Conservation (phyloP, 441 rosid genomes). For the Omphalea diandra region DNA sequence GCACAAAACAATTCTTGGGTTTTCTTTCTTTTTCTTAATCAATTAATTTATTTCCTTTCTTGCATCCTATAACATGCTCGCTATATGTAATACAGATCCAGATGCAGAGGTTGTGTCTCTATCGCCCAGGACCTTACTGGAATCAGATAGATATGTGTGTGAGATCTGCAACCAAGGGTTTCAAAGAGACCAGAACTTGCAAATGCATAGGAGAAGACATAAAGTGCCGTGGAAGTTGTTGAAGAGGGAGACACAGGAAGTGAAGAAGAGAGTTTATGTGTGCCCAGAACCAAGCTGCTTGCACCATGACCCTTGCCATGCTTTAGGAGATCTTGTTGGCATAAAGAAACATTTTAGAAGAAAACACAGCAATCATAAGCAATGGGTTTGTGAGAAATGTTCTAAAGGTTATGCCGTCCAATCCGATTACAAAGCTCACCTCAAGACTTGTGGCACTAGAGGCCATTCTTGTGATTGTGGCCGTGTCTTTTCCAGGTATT, state of each 20-base stretch:
- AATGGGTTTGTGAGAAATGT: conserved; percentile 91
- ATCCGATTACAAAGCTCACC: conserved; percentile 96
- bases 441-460: conserved; percentile 93
- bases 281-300: conserved; percentile 90
- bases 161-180: conserved; percentile 98
- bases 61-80: neutral
- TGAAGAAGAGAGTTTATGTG: conserved; percentile 81
- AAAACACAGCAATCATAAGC: conserved; percentile 87
- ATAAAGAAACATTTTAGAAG: conserved; percentile 88
- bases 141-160: conserved; percentile 81
- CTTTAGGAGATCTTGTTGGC: conserved; percentile 94
- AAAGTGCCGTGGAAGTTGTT: conserved; percentile 96
- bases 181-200: conserved; percentile 94
- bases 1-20: neutral
- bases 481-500: conserved; percentile 91
- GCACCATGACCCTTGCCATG: conserved; percentile 91
- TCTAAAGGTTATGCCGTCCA: conserved; percentile 94
- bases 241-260: conserved; percentile 71
- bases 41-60: neutral
- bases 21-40: neutral
- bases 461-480: conserved; percentile 99
- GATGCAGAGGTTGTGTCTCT: conserved; percentile 95
- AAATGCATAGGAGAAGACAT: conserved; percentile 90
- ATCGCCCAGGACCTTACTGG: conserved; percentile 75
- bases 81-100: conserved; percentile 49